Evolutionary conservation across 2,329 filamentous ascomycete species (phyloP), one percentile per base, ranked within the genome.

Genomic region (Beauveria sp.): DNA sequence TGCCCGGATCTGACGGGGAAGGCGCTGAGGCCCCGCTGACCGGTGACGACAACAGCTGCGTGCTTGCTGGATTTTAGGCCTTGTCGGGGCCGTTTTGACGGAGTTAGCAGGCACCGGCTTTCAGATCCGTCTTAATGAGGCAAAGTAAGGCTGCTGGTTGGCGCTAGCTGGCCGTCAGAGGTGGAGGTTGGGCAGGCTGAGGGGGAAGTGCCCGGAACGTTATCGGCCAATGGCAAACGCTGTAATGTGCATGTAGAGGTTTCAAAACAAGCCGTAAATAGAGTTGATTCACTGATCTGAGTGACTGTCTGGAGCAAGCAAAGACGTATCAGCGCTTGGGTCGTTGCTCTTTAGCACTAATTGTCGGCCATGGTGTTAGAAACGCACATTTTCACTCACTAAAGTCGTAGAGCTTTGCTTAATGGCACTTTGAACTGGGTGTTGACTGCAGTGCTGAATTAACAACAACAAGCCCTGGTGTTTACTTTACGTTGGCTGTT

Each of bases 1-100:
- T 46, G 42, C 53, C 53, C 43, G 54, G 54, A 38, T 57, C 54
- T 56, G 42, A 57, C 54, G 42, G 53, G 22, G 34, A 12, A 56
- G 52, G 40, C 24, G 18, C 53, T 30, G 42, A 18, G n/a, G 43
- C 54, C 54, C 54, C 54, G 54, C 42, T 18, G 18, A 34, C 3
- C 18, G 20, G 42, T 47, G 54, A 46, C 54, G 54, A 46, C 54
- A 20, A 9, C 42, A 30, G 43, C 42, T 43, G 24, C 26, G 9
- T 30, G 28, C 34, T 20, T 24, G 26, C 42, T 57, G 53, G 43
- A 34, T 18, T 47, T 57, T 46, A 12, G 42, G 28, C 42, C 28
- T 7, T 26, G 42, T 47, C 43, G 43, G 26, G 18, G 54, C 43
- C 54, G 42, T 57, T 57, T 5, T 9, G 18, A 30, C 54, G 54